Percentiles rank a stretch among this genome's conserved stretches.
Evolutionary conservation across 495 filamentous ascomycete genomes (phyloP).

Genomic region (Recurvomyces mirabilis): DNA sequence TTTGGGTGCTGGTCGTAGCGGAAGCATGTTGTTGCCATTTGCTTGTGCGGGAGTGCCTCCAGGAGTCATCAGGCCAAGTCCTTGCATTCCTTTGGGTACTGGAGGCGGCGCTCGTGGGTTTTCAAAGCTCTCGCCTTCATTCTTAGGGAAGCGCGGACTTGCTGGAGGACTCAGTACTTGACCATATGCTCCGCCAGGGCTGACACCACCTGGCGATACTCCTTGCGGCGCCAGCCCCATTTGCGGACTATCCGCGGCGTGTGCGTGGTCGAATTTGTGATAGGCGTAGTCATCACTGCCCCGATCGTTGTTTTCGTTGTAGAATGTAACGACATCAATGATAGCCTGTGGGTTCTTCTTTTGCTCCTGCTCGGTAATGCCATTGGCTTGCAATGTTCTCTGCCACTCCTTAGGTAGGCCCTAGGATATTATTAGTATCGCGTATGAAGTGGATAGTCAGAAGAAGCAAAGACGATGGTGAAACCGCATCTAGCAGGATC

Average conservation of each 20-base stretch:
- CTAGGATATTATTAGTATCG: slow-evolving; percentile 34
- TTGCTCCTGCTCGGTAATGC: slow-evolving; percentile 91
- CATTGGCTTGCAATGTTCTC: slow-evolving; percentile 83
- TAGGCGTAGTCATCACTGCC: slow-evolving; percentile 75
- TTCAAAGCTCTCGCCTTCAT: slow-evolving; percentile 89
- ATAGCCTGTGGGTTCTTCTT: slow-evolving; percentile 90
- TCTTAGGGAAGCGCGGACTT: slow-evolving; percentile 84
- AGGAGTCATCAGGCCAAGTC: slow-evolving; percentile 19
- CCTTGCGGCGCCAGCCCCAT: slow-evolving; percentile 36
- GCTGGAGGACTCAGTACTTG: slow-evolving; percentile 70
- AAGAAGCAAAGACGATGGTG: background rate
- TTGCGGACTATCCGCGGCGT: slow-evolving; percentile 25
- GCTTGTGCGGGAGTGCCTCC: slow-evolving; percentile 40
- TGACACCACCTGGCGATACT: slow-evolving; percentile 21
- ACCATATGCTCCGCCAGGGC: slow-evolving; percentile 42
- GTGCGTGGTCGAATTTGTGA: slow-evolving; percentile 88
- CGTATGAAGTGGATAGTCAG: background rate
- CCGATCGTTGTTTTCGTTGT: slow-evolving; percentile 80
- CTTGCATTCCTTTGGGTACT: slow-evolving; percentile 44
- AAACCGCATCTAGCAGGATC: too few relatives aligned
- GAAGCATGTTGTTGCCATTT: slow-evolving; percentile 45
- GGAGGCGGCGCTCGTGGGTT: slow-evolving; percentile 90
- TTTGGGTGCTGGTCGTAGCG: slow-evolving; percentile 55
- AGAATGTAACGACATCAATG: slow-evolving; percentile 89
- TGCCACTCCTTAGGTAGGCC: slow-evolving; percentile 98